Conservation (phyloP, 352 stramenopile species). For the Pythium aristosporum region DNA sequence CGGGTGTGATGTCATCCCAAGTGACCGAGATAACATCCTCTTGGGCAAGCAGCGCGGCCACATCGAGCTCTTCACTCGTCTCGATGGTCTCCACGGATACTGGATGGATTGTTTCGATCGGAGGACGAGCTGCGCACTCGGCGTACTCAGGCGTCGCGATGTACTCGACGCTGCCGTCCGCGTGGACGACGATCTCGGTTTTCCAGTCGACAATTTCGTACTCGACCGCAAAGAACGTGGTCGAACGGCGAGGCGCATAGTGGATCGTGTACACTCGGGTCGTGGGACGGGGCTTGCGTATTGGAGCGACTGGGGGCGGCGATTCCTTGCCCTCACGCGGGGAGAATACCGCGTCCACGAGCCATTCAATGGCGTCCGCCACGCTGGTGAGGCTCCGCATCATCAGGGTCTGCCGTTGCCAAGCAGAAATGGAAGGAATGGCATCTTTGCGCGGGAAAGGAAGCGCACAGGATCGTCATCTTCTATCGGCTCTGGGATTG, state of each 20-base stretch:
- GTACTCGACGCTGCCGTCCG: not conserved
- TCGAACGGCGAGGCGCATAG: not conserved
- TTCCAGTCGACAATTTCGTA: conserved; percentile 3
- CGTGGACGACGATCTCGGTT: not conserved
- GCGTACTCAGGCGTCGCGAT: not conserved
- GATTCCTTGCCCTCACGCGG: not conserved
- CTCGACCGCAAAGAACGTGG: not conserved
- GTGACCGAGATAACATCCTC: not conserved
- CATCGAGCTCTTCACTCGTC: not conserved
- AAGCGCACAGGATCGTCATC: not conserved
- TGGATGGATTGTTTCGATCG: not conserved
- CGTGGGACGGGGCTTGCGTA: not conserved
- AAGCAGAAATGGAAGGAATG: not conserved
- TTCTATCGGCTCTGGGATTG: not conserved
- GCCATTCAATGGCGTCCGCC: not conserved
- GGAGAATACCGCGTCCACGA: not conserved
- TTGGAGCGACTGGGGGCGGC: not conserved
- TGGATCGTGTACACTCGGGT: not conserved
- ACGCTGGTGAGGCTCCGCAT: not conserved
- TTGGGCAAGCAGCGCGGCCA: not conserved
- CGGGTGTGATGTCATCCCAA: not conserved
- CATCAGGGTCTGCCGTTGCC: not conserved
- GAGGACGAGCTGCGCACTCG: not conserved
- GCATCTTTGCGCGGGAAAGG: not conserved
- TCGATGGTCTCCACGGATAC: not conserved